phyloP scores from a whole-genome alignment of 2,329 filamentous ascomycete genomes.

The Amphichorda felina region DNA sequence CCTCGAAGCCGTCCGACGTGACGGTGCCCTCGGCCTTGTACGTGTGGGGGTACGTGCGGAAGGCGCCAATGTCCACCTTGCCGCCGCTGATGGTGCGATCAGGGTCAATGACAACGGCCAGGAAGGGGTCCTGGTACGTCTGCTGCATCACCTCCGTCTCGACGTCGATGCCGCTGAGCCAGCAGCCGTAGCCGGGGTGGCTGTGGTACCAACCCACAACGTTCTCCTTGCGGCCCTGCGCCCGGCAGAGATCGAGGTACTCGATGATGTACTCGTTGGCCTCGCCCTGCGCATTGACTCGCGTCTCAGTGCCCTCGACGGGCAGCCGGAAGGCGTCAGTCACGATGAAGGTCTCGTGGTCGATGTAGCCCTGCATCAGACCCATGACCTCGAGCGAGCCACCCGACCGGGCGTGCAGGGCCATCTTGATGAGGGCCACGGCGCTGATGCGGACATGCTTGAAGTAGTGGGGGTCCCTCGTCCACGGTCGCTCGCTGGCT shows the following conservation, averaged over 20 bases:
- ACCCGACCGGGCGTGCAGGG: constrained; percentile 95
- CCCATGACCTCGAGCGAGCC: constrained; percentile 94
- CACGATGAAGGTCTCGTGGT: constrained; percentile 75
- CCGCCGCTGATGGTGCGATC: constrained; percentile 89
- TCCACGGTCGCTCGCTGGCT: constrained; percentile 60
- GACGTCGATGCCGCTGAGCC: constrained; percentile 94
- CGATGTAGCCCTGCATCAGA: constrained; percentile 90
- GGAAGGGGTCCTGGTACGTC: constrained; percentile 75
- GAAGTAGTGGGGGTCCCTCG: constrained; percentile 72
- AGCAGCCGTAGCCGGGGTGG: constrained; percentile 95
- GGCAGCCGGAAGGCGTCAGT: constrained; percentile 90
- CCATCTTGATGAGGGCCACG: constrained; percentile 94
- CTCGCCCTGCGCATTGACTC: constrained; percentile 91
- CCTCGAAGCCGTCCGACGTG: constrained; percentile 49
- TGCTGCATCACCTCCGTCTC: constrained; percentile 80
- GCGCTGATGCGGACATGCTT: constrained; percentile 88
- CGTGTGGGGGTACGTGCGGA: constrained; percentile 74
- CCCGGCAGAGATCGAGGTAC: constrained; percentile 65
- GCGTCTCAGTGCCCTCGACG: constrained; percentile 95
- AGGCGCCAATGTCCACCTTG: constrained; percentile 95
- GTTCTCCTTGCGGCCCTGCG: constrained; percentile 74
- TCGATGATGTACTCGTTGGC: constrained; percentile 95
- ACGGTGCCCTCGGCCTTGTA: constrained; percentile 34
- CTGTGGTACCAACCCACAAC: constrained; percentile 97
- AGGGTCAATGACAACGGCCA: constrained; percentile 92